Conservation (phyloP, 1,139 yeast genomes). For the Pichia sp. region DNA sequence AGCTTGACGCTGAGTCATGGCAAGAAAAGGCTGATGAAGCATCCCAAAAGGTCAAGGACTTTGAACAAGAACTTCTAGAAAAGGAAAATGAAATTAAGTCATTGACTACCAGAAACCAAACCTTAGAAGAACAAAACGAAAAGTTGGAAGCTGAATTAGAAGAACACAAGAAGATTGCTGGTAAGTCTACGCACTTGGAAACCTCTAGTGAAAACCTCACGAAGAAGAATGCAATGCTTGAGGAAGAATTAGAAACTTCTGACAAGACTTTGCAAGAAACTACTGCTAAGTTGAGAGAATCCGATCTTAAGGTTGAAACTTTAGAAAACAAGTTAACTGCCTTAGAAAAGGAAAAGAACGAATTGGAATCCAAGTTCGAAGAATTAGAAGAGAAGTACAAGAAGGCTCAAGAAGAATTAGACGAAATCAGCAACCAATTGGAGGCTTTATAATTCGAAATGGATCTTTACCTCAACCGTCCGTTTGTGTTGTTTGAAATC, state of each 20-base stretch:
- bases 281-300: conserved; percentile 88
- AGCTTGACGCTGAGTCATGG: conserved; percentile 94
- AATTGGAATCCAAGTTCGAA: conserved; percentile 87
- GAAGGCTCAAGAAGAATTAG: conserved; percentile 83
- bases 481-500: conserved; percentile 2
- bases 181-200: conserved; percentile 85
- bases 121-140: conserved; percentile 86
- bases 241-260: conserved; percentile 89
- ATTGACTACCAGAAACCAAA: conserved; percentile 84
- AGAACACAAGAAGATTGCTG: conserved; percentile 84
- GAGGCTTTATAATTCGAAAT: conserved; percentile 59
- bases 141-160: conserved; percentile 74
- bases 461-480: not conserved
- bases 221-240: conserved; percentile 88
- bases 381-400: conserved; percentile 77
- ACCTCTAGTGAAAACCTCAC: conserved; percentile 85
- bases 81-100: conserved; percentile 95
- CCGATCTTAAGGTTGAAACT: conserved; percentile 96
- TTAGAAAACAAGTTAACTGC: conserved; percentile 92
- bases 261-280: conserved; percentile 91
- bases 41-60: conserved; percentile 69
- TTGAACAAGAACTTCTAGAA: conserved; percentile 86
- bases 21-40: conserved; percentile 94
- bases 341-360: conserved; percentile 87
- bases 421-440: conserved; percentile 89